Base-by-base conservation (phyloP, 257 asterid genomes). In the Haberlea rhodopensis region DNA sequence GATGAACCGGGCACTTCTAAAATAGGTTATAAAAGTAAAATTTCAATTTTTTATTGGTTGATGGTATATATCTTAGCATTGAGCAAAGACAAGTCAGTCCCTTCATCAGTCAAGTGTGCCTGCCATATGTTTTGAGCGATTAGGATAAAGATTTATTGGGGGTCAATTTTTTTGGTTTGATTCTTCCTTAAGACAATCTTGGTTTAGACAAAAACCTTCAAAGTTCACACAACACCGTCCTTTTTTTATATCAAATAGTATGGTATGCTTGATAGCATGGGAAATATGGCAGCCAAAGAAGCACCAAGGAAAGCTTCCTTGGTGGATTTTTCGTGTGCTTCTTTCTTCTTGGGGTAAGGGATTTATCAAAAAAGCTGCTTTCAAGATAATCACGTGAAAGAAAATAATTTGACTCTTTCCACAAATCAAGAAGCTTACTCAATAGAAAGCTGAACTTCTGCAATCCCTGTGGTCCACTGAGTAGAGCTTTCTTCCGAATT, bases 401-500 rank as follows among this genome's bases (percentile, higher is more conserved):
- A 67, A 66, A 22, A 40, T 26, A 66, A 63, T 53, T 43, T 57
- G 23, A n/a, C 24, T 22, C 43, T 16, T 37, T 28, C 53, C 28
- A 40, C 21, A 66, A 70, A 18, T 60, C 11, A 61, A 56, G 57
- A 65, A 62, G 53, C 87, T 21, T 88, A 92, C 99, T 92, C 99
- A 69, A 92, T 89, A 9, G 99, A 97, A 74, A 92, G 97, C 79
- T 92, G 99, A 66, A 92, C 68, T 84, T 92, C 99, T 55, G 99
- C 97, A 62, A 92, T 92, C 67, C 99, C 99, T 10, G 99, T 92
- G 23, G 99, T 92, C 99, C 99, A 92, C 77, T 92, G 99, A 27
- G 99, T 92, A 66, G 99, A 89, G 83, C 88, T 87, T 71, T 92
- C 99, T 65, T 82, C 89, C 53, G 99, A 85, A 70, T 78, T 89